Evolutionary conservation across 768 basidiomycete species (phyloP).

Genomic region (Russula vinacea): DNA sequence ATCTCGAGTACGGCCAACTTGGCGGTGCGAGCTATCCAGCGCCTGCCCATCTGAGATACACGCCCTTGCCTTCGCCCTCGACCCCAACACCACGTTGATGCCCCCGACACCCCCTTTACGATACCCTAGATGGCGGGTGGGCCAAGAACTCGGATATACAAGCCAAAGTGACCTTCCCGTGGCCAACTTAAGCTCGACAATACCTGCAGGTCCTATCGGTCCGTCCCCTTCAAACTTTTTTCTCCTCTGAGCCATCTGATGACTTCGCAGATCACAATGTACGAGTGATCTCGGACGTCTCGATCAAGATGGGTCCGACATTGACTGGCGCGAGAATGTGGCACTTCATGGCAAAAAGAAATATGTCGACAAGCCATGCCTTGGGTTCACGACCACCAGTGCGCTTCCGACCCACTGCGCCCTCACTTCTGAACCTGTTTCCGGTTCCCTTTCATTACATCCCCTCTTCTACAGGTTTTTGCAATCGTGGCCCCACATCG

Average conservation of each 20-base stretch:
- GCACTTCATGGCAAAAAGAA: conserved; percentile 48
- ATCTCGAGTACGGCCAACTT: conserved; percentile 14
- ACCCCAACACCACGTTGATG: too few species aligned
- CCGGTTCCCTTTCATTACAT: conserved; percentile 33
- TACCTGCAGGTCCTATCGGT: conserved; percentile 61
- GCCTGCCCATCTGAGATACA: background rate
- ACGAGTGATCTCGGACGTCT: too few species aligned
- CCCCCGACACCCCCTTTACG: too few species aligned
- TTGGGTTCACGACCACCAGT: conserved; percentile 95
- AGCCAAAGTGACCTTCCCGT: conserved; percentile 51
- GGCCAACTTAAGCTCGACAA: conserved; percentile 52
- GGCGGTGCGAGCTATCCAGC: conserved; percentile 9
- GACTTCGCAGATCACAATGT: conserved; percentile 19
- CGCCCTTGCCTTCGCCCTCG: too few species aligned
- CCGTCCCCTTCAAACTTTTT: conserved; percentile 36
- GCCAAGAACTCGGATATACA: conserved; percentile 56
- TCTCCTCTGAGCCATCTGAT: background rate
- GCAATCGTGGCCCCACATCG: conserved; percentile 92
- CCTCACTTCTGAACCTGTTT: conserved; percentile 31
- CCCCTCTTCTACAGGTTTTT: conserved; percentile 62
- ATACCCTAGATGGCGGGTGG: conserved; percentile 55
- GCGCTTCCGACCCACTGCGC: conserved; percentile 37
- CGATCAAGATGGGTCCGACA: too few species aligned
- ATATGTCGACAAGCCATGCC: conserved; percentile 82
- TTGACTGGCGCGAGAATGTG: too few species aligned